Conservation (phyloP, 2,329 filamentous ascomycete genomes). For the Paracoccidioides brasiliensis region DNA sequence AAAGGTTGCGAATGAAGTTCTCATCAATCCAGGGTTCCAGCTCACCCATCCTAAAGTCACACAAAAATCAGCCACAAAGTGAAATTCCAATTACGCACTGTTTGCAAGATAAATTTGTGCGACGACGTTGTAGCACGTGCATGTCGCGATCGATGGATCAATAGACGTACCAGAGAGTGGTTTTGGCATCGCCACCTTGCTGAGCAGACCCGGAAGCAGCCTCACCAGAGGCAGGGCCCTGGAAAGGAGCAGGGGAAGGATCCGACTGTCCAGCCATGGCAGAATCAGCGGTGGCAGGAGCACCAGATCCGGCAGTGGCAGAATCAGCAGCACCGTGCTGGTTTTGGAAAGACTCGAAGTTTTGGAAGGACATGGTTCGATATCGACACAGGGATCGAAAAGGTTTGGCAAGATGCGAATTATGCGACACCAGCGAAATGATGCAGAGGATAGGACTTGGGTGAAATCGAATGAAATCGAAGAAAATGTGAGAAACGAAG, state of each 20-base stretch:
- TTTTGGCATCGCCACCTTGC: constrained; percentile 42
- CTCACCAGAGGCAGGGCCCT: constrained; percentile 35
- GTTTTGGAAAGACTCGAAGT: constrained; percentile 51
- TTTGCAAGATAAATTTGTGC: neutral
- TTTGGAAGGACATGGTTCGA: constrained; percentile 52
- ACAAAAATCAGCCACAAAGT: neutral
- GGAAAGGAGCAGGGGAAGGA: constrained; percentile 39
- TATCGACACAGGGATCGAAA: constrained; percentile 13
- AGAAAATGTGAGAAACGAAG: constrained; percentile 2
- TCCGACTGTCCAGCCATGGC: constrained; percentile 46
- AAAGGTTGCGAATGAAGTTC: constrained; percentile 93
- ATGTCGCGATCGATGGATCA: neutral
- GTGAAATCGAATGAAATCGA: neutral
- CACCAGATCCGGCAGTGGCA: constrained; percentile 35
- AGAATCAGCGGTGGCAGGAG: constrained; percentile 38
- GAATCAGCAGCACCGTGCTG: constrained; percentile 45
- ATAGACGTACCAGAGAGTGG: constrained; percentile 40
- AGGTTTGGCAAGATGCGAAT: constrained; percentile 6
- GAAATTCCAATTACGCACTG: constrained; percentile 3
- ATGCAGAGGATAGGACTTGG: neutral
- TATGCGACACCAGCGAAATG: neutral
- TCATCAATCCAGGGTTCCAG: constrained; percentile 99
- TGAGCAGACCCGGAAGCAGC: constrained; percentile 33
- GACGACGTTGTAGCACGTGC: neutral
- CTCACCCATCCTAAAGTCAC: constrained; percentile 75